Base-by-base conservation (phyloP, 208 protist genomes). In the Crithidia thermophila region DNA sequence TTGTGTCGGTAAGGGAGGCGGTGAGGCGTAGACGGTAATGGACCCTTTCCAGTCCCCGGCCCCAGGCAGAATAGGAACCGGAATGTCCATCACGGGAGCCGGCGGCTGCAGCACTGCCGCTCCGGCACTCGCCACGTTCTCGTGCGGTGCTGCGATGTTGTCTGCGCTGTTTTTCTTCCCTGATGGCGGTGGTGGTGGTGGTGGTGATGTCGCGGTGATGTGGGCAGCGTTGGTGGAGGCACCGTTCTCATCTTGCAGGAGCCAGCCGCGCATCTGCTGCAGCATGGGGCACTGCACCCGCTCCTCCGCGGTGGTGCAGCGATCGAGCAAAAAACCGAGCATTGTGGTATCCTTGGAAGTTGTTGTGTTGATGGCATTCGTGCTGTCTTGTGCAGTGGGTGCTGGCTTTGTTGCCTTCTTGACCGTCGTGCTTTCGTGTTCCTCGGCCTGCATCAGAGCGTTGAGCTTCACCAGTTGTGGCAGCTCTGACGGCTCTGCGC, bases 11-110 rank as follows among this genome's bases (percentile, higher is more conserved):
- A 40, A 8, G 13, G 36, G 25, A 45, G 52, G n/a, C 14, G 42
- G 34, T 30, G 70, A 10, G 2, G 52, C 18, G 39, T 30, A 51
- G 46, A 66, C 53, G 34, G 56, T 58, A 23, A 45, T 65, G 36
- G 67, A 20, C 34, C 67, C 74, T 11, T 53, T 60, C 79, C 79
- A 84, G 11, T 74, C 61, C 4, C 55, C 65, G 0, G 53, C 49
- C n/a, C 66, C 57, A 14, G 73, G 79, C 18, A 74, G 21, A 14
- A 84, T 69, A 4, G 79, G 79, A 25, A 77, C 34, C 3, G 79
- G 69, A 37, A 77, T 77, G 30, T 14, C n/a, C n/a, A 64, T n/a
- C 37, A 53, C 34, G 25, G 42, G 18, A 0, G 51, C 14, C 8
- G 47, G 37, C 14, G 13, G 11, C 27, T 27, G 34, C 13, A 37